Base-by-base conservation (phyloP, 2,329 filamentous ascomycete species). In the Neocatenulostroma microsporum region DNA sequence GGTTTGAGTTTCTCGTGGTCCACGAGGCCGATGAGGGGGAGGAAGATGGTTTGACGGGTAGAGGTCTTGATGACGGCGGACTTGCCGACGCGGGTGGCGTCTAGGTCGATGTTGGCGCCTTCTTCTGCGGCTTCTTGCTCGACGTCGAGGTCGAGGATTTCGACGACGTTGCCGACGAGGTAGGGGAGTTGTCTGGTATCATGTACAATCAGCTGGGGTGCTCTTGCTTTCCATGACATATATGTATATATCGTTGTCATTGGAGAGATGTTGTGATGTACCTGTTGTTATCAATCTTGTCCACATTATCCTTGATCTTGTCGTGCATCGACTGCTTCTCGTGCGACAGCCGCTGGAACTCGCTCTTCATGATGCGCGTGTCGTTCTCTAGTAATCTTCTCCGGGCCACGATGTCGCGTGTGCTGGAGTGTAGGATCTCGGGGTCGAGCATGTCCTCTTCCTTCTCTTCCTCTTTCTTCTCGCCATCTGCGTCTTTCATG, bases 251-350 rank as follows among this genome's bases (percentile, higher is more conserved):
- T 15, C n/a, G n/a, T n/a, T n/a, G n/a, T n/a, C n/a, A n/a, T n/a
- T n/a, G n/a, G n/a, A n/a, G n/a, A n/a, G n/a, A n/a, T n/a, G n/a
- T n/a, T n/a, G n/a, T n/a, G n/a, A n/a, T n/a, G n/a, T 15, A 94
- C 88, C 87, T 78, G 72, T 98, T 98, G 68, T 98, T 96, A 51
- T 93, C 88, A 57, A 98, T 98, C 77, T 98, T 98, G 53, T 98
- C 93, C 56, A 85, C 69, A 58, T 98, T 98, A 62, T 98, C 91
- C 74, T 95, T 96, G 65, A 98, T 96, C 73, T 95, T 96, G 65
- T 96, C 89, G 40, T 80, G 80, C 91, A 98, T 98, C 32, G 85
- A 81, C 33, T 82, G 79, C 69, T 94, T 94, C 68, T 98, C 91
- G 57, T 98, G 91, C 55, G 82, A 83, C 67, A 98, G 73, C 53